Evolutionary conservation across 768 basidiomycete species (phyloP).

Genomic region (Lentinus tigrinus): DNA sequence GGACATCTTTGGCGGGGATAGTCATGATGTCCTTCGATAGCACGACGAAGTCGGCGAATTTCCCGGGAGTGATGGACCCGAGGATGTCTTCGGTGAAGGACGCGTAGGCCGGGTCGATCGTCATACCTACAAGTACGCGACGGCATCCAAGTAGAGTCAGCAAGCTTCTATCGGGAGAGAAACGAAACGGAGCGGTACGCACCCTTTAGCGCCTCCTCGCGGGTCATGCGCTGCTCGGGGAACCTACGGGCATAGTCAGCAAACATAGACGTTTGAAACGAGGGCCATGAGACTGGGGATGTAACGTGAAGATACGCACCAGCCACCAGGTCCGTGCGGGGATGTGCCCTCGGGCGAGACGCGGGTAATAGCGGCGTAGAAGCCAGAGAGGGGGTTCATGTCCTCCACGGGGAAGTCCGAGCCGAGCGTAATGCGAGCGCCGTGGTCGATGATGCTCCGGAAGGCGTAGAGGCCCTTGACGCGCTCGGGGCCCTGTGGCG

Average conservation of each 20-base stretch:
- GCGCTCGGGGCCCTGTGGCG: conserved; percentile 70
- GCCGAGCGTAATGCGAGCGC: conserved; percentile 72
- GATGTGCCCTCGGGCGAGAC: conserved; percentile 67
- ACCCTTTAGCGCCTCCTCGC: conserved; percentile 77
- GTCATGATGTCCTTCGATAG: conserved; percentile 82
- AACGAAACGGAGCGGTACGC: not conserved
- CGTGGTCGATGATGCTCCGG: conserved; percentile 63
- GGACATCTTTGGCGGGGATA: conserved; percentile 54
- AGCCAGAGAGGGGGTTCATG: conserved; percentile 79
- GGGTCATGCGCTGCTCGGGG: conserved; percentile 73
- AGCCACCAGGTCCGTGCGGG: conserved; percentile 81
- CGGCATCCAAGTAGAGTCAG: no score
- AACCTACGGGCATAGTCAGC: conserved; percentile 52
- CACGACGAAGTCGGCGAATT: conserved; percentile 81
- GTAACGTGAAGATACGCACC: conserved; percentile 45
- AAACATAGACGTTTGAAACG: not conserved
- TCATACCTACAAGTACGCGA: conserved; percentile 60
- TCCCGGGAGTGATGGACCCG: conserved; percentile 78
- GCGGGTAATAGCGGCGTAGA: conserved; percentile 86
- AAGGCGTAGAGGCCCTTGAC: conserved; percentile 88
- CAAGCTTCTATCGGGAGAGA: no score
- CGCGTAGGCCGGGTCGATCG: conserved; percentile 83
- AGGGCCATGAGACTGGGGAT: no score
- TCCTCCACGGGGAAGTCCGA: conserved; percentile 91
- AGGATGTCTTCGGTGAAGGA: conserved; percentile 71